These are phyloP conservation scores for Kuraishia ogatae DNA, from an alignment of 805 yeast genomes.

Conservation along the genomic window DNA sequence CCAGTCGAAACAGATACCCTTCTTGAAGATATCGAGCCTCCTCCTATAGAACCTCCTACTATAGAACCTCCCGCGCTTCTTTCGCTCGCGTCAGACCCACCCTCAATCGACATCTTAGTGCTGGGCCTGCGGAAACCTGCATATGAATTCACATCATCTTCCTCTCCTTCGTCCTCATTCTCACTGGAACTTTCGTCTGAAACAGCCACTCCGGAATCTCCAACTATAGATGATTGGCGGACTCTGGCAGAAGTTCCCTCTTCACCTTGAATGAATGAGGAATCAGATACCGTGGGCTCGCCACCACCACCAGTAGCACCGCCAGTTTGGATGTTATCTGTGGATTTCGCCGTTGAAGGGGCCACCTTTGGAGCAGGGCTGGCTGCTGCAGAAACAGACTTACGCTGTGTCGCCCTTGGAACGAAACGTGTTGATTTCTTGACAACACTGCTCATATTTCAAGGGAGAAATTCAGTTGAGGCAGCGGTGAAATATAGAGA, in stretches of 20 bases:
- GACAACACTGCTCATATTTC: neutral
- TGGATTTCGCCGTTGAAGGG: neutral
- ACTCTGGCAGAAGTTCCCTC: neutral
- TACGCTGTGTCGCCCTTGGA: conserved; percentile 40
- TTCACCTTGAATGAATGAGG: too few species aligned
- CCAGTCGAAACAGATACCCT: neutral
- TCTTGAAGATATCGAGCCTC: neutral
- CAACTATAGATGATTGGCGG: neutral
- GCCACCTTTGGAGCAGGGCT: neutral
- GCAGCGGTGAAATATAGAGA: too few species aligned
- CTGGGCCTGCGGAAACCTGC: neutral
- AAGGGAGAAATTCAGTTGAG: too few species aligned
- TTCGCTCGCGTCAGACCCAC: neutral
- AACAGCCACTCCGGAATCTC: neutral
- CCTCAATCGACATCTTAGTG: neutral
- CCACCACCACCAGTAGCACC: too few species aligned
- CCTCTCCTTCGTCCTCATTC: neutral
- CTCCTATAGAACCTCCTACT: neutral
- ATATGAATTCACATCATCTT: neutral
- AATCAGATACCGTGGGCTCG: too few species aligned
- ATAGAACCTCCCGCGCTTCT: neutral
- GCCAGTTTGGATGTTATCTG: too few species aligned
- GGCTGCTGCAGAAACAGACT: neutral
- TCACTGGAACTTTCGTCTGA: neutral
- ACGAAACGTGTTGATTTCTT: conserved; percentile 39